A percentile compares a stretch with the other conserved stretches of the same genome.
phyloP scores from a whole-genome alignment of 345 rosid species.

The Anastatica hierochuntica region DNA sequence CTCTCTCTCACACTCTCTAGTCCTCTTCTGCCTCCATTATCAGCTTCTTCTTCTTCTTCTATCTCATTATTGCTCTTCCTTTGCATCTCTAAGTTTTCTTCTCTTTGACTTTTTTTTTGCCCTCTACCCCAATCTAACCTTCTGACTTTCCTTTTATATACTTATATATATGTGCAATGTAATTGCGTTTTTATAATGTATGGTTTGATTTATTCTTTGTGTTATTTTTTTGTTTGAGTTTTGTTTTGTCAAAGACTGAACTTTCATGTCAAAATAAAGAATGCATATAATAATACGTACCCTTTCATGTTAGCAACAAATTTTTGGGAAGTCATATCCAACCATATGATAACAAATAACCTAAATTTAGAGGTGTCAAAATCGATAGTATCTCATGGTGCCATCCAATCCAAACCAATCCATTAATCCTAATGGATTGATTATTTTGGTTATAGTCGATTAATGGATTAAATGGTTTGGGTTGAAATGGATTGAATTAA shows the following conservation, averaged over 20 bases:
- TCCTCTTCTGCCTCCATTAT: constrained; percentile 13
- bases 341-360: too few species aligned
- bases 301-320: too few species aligned
- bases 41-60: constrained; percentile 1
- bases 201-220: constrained; percentile 2
- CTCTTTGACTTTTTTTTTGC: constrained; percentile 23
- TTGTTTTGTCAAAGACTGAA: constrained; percentile 17
- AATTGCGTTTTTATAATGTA: not conserved
- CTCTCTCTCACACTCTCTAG: constrained; percentile 22
- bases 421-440: too few species aligned
- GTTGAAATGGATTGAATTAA: too few species aligned
- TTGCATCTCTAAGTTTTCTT: constrained; percentile 13
- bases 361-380: too few species aligned
- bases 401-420: too few species aligned
- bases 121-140: not conserved
- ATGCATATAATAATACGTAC: too few species aligned
- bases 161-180: constrained; percentile 4
- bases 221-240: constrained; percentile 15
- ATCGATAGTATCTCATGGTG: too few species aligned
- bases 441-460: too few species aligned
- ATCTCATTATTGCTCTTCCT: constrained; percentile 20
- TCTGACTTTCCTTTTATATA: not conserved
- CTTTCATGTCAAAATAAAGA: not conserved
- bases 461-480: too few species aligned
- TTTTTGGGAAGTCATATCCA: too few species aligned